phyloP scores from a whole-genome alignment of 2,329 filamentous ascomycete genomes.

The Zymoseptoria pseudotritici region DNA sequence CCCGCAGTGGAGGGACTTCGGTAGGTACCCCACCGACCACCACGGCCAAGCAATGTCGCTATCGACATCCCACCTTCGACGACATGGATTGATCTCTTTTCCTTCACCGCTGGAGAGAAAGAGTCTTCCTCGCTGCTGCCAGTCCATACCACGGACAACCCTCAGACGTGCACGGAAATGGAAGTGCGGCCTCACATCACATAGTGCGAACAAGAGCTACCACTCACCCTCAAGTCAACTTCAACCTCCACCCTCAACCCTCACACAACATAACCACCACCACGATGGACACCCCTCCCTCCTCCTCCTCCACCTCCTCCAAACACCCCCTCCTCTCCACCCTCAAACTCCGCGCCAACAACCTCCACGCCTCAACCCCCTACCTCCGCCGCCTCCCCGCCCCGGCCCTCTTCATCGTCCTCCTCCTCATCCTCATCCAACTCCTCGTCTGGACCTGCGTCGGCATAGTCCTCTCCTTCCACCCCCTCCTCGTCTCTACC shows the following conservation, averaged over 20 bases:
- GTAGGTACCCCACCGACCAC: neutral
- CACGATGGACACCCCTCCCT: slow-evolving; percentile 4
- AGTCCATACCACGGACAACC: too few species aligned
- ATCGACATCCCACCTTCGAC: neutral
- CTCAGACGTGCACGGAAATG: too few species aligned
- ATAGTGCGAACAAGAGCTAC: too few species aligned
- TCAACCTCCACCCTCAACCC: neutral
- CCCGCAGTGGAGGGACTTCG: slow-evolving; percentile 7
- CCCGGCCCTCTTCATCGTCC: slow-evolving; percentile 50
- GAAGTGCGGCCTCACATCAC: too few species aligned
- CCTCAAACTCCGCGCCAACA: slow-evolving; percentile 16
- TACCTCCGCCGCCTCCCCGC: slow-evolving; percentile 51
- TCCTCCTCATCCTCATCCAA: slow-evolving; percentile 48
- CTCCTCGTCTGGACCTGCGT: slow-evolving; percentile 51
- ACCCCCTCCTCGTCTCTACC: slow-evolving; percentile 59
- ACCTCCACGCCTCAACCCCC: slow-evolving; percentile 46
- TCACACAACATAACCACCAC: neutral
- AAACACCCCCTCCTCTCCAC: slow-evolving; percentile 8
- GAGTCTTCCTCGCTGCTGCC: neutral
- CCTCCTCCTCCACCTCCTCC: neutral
- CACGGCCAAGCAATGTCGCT: neutral
- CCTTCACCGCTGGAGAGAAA: neutral
- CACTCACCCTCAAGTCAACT: too few species aligned
- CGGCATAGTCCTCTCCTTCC: slow-evolving; percentile 46
- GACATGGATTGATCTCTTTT: neutral